Evolutionary conservation across 2,329 filamentous ascomycete genomes (phyloP), one percentile per base, ranked within the genome.

Genomic region (Fusarium nelsonii): DNA sequence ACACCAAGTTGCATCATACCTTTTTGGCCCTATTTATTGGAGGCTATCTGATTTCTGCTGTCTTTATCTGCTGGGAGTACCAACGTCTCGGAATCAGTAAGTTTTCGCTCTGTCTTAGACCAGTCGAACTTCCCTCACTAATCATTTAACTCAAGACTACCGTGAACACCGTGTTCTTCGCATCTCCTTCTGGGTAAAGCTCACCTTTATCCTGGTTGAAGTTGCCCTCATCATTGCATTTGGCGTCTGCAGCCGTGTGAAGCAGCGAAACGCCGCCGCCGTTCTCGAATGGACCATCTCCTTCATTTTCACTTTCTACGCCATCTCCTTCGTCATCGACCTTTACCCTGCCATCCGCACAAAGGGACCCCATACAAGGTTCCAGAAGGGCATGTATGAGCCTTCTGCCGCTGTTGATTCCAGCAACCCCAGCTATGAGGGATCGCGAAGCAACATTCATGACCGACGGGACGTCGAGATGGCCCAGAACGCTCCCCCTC

Each of bases 61-160:
- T 97, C 71, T 95, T 94, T 79, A 91, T 95, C 70, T 97, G 94
- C 83, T 90, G 88, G 82, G 94, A 97, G 78, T 97, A 97, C 78
- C 91, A 96, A 75, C 90, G 92, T 4, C 85, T 98, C 2, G 93
- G 94, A 28, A 89, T 91, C 54, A 90, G 87, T 88, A 79, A 55
- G 85, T 81, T 39, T 6, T 14, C 14, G 18, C 23, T 55, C 12
- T 26, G 34, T 36, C 6, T 51, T 7, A 8, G 2, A 12, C 7
- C 9, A 6, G 55, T 36, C 7, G n/a, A 36, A 16, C 34, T 12
- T 15, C 14, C n/a, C n/a, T 36, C n/a, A 36, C 56, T 63, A 62
- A 48, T 58, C 30, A 32, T 44, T 5, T 8, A 15, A 7, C n/a
- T 6, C 8, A 18, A 88, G 84, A 91, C 77, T 92, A 94, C 82